Evolutionary conservation across 176 grass and related monocot genomes (phyloP), one percentile per base, ranked within the genome.

Genomic region (Miscanthus lutarioriparius): DNA sequence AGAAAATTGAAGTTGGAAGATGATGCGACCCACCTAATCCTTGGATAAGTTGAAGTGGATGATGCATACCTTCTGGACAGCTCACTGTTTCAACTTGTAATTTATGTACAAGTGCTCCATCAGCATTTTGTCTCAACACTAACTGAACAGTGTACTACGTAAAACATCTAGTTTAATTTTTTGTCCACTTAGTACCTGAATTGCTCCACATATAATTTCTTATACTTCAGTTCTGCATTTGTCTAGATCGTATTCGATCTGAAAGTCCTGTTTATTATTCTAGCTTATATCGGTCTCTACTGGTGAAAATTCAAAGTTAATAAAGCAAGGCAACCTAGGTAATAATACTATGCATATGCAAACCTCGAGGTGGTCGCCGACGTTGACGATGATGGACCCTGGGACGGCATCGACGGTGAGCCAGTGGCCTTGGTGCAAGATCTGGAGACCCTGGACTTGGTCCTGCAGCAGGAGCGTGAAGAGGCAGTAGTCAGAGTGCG

Each of bases 281-380:
- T 48, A 45, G 12, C 2, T 45, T 13, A 13, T 14, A 48, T 48
- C 45, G 14, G 13, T 16, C 3, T 48, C 45, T 4, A 16, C 45
- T 16, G 0, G 45, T 48, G 45, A 48, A 16, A 16, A 48, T 3
- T 16, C 14, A 48, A 48, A 48, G 14, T 48, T 48, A 16, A 48
- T n/a, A n/a, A n/a, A n/a, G n/a, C n/a, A 48, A 48, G 1, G 45
- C 45, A 48, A 48, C 43, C 12, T 13, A 45, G 2, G 51, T 32
- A 7, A 8, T 1, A 26, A 27, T 1, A 11, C 3, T 5, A 17
- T 1, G 8, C 28, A n/a, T 28, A 10, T 27, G 48, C 25, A 27
- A 48, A 97, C 96, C 96, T 98, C 96, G 6, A 98, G 81, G 74
- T 98, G 96, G 76, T 98, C 96, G 20, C 96, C 96, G 45, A 98